Percentiles rank a stretch among this genome's conserved stretches.
phyloP scores from a whole-genome alignment of 139 green algal species.

The Marvania coccoides region DNA sequence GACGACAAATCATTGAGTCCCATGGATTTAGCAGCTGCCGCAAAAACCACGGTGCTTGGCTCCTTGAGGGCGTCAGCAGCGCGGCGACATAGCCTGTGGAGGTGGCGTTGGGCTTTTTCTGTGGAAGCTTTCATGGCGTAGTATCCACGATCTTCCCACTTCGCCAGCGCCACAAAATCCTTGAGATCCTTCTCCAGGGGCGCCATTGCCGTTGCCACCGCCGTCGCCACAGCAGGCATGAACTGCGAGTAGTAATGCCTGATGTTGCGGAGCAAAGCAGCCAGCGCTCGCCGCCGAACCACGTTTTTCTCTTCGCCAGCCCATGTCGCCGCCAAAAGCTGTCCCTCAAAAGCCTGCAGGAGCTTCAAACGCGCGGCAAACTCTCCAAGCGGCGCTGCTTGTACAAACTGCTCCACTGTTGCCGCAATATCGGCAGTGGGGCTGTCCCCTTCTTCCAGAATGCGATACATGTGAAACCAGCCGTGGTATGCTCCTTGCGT shows the following conservation, averaged over 20 bases:
- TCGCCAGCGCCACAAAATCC: conserved; percentile 91
- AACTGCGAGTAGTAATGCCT: conserved; percentile 84
- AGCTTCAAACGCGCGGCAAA: conserved; percentile 71
- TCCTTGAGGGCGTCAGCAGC: conserved; percentile 21
- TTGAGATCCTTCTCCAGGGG: conserved; percentile 77
- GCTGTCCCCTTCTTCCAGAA: conserved; percentile 40
- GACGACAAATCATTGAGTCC: conserved; percentile 19
- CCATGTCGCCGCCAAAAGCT: conserved; percentile 10
- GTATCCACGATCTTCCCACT: conserved; percentile 95
- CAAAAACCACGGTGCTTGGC: conserved; percentile 7
- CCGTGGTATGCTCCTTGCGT: conserved; percentile 38
- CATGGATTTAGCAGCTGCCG: conserved; percentile 1
- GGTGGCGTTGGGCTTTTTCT: conserved; percentile 82
- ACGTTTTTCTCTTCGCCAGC: neutral
- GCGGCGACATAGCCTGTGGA: conserved; percentile 58
- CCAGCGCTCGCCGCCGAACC: conserved; percentile 8
- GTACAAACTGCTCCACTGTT: conserved; percentile 84
- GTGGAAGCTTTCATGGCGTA: conserved; percentile 70
- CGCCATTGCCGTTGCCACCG: conserved; percentile 43
- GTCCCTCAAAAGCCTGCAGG: conserved; percentile 48
- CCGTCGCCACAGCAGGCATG: conserved; percentile 33
- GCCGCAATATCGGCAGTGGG: conserved; percentile 15
- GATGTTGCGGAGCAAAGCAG: conserved; percentile 60
- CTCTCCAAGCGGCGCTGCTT: conserved; percentile 78
- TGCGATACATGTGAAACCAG: conserved; percentile 89